A percentile compares a stretch with the other conserved stretches of the same genome.
phyloP scores from a whole-genome alignment of 768 basidiomycete species.

The Serendipita sp. region DNA sequence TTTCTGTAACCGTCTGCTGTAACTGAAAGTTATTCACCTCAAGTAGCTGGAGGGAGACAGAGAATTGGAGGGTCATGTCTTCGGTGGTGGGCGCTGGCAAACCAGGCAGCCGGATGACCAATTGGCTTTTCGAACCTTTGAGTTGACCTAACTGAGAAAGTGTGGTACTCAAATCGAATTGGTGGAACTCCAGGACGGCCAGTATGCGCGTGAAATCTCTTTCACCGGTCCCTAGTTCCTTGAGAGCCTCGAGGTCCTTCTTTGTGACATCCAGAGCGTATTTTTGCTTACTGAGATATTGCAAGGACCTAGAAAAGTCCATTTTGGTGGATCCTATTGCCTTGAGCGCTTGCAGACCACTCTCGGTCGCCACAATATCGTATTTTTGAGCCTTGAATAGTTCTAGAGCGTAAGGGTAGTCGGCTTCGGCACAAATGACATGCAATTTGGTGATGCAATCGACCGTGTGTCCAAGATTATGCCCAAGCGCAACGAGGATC shows the following conservation, averaged over 20 bases:
- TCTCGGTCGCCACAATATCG: not conserved
- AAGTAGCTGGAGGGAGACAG: not conserved
- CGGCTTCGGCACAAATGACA: not conserved
- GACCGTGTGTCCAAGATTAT: not conserved
- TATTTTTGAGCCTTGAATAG: not conserved
- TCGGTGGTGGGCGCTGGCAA: not conserved
- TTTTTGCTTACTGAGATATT: not conserved
- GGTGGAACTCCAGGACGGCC: not conserved
- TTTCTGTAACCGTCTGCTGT: not conserved
- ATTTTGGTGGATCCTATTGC: not conserved
- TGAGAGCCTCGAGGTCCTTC: not conserved
- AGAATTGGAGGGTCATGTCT: not conserved
- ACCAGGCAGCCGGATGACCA: not conserved
- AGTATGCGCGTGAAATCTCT: not conserved
- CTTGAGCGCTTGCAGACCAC: not conserved
- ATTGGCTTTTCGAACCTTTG: not conserved
- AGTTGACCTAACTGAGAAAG: not conserved
- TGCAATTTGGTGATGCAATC: not conserved
- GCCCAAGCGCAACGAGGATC: not conserved
- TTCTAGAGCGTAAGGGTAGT: not conserved
- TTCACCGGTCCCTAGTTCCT: not conserved
- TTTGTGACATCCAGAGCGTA: not conserved
- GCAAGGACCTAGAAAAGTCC: not conserved
- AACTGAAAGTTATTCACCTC: not conserved
- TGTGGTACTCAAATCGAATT: not conserved